A percentile compares a stretch with the other conserved stretches of the same genome.
Conservation (phyloP, 2,329 filamentous ascomycete genomes). For the Daldinia eschscholtzii region DNA sequence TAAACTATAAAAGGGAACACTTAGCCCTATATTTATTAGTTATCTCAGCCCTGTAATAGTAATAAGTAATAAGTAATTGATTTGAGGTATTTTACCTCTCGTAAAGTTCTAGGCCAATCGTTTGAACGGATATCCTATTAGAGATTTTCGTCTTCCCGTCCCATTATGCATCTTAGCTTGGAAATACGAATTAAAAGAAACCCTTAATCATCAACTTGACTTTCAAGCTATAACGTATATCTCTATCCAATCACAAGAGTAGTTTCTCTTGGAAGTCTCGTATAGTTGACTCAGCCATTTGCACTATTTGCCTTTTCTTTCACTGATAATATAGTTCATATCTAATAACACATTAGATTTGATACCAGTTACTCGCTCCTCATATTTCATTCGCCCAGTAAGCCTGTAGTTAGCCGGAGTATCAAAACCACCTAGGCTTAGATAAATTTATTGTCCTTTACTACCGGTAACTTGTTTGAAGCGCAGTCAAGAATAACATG, state of each 20-base stretch:
- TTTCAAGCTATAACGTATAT: background rate
- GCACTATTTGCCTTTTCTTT: background rate
- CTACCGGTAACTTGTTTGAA: background rate
- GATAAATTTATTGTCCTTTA: background rate
- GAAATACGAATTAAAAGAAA: background rate
- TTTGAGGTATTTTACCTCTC: slow-evolving; percentile 30
- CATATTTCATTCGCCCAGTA: background rate
- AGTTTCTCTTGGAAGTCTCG: background rate
- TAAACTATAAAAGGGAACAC: slow-evolving; percentile 17
- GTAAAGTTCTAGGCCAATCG: slow-evolving; percentile 5
- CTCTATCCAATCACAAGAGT: background rate
- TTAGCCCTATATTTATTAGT: slow-evolving; percentile 17
- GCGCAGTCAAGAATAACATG: background rate
- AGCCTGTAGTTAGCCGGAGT: background rate
- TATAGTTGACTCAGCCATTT: background rate
- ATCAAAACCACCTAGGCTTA: background rate
- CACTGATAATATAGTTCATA: background rate
- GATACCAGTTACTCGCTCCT: no score
- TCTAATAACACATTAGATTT: background rate
- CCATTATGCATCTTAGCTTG: background rate
- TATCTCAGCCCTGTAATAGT: slow-evolving; percentile 25
- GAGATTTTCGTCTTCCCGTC: background rate
- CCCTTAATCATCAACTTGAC: no score
- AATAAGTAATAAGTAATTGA: slow-evolving; percentile 17
- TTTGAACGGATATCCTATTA: slow-evolving; percentile 16